These are phyloP conservation scores for Neurospora tetrasperma DNA, from an alignment of 495 filamentous ascomycete genomes.

Conservation along the genomic window DNA sequence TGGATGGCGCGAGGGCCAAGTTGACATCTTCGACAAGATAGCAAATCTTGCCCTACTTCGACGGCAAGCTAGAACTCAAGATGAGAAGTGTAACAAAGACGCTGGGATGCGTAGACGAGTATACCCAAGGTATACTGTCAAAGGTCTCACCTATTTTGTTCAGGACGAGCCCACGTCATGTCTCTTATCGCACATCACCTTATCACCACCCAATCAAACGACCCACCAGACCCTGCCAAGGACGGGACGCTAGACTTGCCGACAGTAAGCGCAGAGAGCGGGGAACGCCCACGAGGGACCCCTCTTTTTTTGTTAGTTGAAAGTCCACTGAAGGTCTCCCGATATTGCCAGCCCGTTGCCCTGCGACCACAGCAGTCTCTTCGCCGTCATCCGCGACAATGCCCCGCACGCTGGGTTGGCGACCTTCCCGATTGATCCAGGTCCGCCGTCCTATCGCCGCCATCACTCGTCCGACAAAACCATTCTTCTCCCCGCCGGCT, in stretches of 20 bases:
- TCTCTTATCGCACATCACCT: not conserved
- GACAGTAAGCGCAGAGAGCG: not conserved
- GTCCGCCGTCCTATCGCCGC: not conserved
- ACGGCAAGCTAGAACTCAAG: not conserved
- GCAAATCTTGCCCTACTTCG: not conserved
- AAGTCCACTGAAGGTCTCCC: not conserved
- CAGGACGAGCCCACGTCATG: not conserved
- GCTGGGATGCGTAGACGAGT: too few species aligned
- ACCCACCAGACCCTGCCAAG: not conserved
- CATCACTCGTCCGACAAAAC: not conserved
- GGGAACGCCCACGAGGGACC: not conserved
- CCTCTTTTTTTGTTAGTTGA: not conserved
- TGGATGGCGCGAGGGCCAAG: not conserved
- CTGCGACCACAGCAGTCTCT: not conserved
- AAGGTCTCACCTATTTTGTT: too few species aligned
- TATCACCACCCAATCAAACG: not conserved
- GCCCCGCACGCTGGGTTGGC: slow-evolving; percentile 30
- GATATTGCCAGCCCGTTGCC: too few species aligned
- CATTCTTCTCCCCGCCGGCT: not conserved
- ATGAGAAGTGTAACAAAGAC: too few species aligned
- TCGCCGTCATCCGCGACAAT: slow-evolving; percentile 12
- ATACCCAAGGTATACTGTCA: too few species aligned
- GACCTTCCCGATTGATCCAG: slow-evolving; percentile 21
- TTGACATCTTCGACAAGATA: not conserved
- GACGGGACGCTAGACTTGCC: not conserved